Evolutionary conservation across 805 yeast species (phyloP).

Genomic region (Monosporozyma solicola): DNA sequence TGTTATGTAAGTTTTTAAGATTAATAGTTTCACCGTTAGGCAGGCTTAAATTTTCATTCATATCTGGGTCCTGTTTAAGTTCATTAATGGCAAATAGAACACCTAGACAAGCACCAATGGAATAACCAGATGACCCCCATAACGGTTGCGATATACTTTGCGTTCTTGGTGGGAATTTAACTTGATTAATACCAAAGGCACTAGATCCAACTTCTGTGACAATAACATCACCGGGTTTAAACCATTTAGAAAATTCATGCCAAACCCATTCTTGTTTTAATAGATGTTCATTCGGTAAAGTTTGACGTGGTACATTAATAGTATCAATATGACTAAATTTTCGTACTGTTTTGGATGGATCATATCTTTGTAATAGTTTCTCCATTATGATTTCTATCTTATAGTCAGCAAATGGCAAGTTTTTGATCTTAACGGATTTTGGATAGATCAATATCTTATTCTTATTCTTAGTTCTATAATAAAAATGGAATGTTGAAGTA

Average conservation of each 20-base stretch:
- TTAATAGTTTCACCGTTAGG: not conserved
- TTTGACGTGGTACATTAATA: conserved; percentile 21
- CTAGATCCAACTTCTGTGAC: conserved; percentile 62
- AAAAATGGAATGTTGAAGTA: conserved; percentile 70
- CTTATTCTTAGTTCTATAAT: conserved; percentile 43
- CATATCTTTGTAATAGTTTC: conserved; percentile 15
- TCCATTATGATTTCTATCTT: conserved; percentile 40
- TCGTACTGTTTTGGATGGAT: conserved; percentile 24
- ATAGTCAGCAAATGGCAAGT: conserved; percentile 53
- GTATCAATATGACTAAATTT: conserved; percentile 8
- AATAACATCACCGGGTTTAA: conserved; percentile 47
- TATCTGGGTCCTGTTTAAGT: conserved; percentile 3
- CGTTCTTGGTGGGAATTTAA: conserved; percentile 43
- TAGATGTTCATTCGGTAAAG: conserved; percentile 12
- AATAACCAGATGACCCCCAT: conserved; percentile 61
- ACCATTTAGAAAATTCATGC: conserved; percentile 43
- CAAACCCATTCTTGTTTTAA: conserved; percentile 41
- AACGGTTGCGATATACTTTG: conserved; percentile 51
- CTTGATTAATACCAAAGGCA: conserved; percentile 50
- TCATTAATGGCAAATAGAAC: conserved; percentile 53
- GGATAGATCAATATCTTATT: conserved; percentile 63
- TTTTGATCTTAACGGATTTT: conserved; percentile 52
- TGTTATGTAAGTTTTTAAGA: not conserved
- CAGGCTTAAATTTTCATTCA: not conserved
- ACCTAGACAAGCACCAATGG: conserved; percentile 56